Base-by-base conservation (phyloP, 129 eudicot species). In the Flaveria linearis region DNA sequence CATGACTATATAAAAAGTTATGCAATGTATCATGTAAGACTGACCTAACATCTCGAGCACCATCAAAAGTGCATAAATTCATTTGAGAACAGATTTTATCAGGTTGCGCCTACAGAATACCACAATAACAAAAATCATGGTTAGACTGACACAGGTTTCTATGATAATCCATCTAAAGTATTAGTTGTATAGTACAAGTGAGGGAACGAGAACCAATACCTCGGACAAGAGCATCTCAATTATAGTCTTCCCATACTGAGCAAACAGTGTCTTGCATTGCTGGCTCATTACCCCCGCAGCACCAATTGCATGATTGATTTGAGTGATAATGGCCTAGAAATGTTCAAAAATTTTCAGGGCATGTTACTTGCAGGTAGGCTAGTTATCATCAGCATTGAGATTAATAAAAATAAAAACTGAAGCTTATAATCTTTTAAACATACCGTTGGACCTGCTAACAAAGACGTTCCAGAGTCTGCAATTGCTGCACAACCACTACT, bases 401-500 rank as follows among this genome's bases (percentile, higher is more conserved):
- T 61, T 20, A 36, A 36, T 9, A 76, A 3, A 73, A 15, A 51
- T 7, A 51, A 49, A 76, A 49, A 55, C 42, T 50, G 36, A 51
- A 65, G 65, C n/a, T 64, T 14, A 43, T 22, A 62, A 55, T 45
- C 25, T 49, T 28, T 47, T 30, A 60, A 64, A 80, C 87, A 14
- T 94, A 94, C 98, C 68, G 97, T 91, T 56, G 98, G 98, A 71
- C 98, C 98, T 10, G 98, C 96, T 87, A 94, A 79, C 74, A 94
- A 82, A 63, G 98, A 94, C 70, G 98, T 94, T 55, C 98, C 98
- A 77, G 97, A 91, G 80, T 94, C 98, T 7, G 98, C 98, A 82
- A 94, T 91, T 68, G 98, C 98, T 22, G 98, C 85, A 76, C 98
- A 94, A 56, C 96, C 96, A 50, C 58, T 84, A 30, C 81, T 60